phyloP scores from a whole-genome alignment of 768 basidiomycete species.

The Trametes villosa region DNA sequence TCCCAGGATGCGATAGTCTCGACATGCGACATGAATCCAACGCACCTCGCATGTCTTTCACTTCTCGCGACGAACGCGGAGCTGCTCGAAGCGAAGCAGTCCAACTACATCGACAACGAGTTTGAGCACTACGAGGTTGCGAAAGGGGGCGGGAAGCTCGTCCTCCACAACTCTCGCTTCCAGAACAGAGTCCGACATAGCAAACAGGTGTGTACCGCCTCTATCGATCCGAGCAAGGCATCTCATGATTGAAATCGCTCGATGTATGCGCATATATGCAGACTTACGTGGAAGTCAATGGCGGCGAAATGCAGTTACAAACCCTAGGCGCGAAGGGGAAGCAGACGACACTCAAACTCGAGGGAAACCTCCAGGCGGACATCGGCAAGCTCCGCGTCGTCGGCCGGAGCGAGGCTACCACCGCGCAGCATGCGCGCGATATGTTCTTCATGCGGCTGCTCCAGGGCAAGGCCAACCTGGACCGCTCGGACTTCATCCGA shows the following conservation, averaged over 20 bases:
- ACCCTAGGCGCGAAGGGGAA: slow-evolving; percentile 38
- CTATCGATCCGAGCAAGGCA: too few species aligned
- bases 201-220: slow-evolving; percentile 37
- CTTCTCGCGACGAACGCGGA: slow-evolving; percentile 38
- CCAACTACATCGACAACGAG: slow-evolving; percentile 40
- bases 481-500: slow-evolving; percentile 40
- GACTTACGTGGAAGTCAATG: slow-evolving; percentile 9
- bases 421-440: slow-evolving; percentile 44
- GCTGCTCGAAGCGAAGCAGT: slow-evolving; percentile 38
- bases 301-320: slow-evolving; percentile 31
- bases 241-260: too few species aligned
- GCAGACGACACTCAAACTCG: slow-evolving; percentile 37
- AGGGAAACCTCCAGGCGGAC: slow-evolving; percentile 25
- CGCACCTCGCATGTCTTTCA: slow-evolving; percentile 40
- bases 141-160: slow-evolving; percentile 30
- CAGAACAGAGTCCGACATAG: slow-evolving; percentile 44
- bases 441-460: slow-evolving; percentile 42
- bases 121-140: slow-evolving; percentile 34
- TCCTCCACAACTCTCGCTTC: slow-evolving; percentile 44
- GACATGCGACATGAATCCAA: slow-evolving; percentile 8
- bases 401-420: slow-evolving; percentile 46
- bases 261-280: too few species aligned
- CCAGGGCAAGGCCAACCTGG: slow-evolving; percentile 35
- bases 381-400: slow-evolving; percentile 41
- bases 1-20: slow-evolving; percentile 14